Evolutionary conservation across 2,329 filamentous ascomycete species (phyloP), one percentile per base, ranked within the genome.

Genomic region (Arthroderma uncinatum): DNA sequence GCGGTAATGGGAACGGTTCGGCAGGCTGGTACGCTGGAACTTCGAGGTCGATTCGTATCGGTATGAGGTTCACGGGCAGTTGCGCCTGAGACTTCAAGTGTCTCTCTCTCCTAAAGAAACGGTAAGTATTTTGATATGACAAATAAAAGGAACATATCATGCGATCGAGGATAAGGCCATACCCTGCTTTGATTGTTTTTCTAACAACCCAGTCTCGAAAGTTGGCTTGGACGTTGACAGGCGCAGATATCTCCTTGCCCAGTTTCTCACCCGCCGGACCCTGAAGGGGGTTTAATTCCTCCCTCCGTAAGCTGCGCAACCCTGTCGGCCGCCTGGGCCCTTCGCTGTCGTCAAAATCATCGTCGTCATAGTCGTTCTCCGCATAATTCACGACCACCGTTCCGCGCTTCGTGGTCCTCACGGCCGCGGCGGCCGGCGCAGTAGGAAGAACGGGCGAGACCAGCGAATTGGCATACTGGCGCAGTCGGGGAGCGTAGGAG

Each of bases 381-480:
- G 93, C 92, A 69, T 98, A 98, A 75, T 96, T 98, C 74, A 97
- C 93, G 62, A 92, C 88, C 34, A 89, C 93, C 1, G 93, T 97
- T 58, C 93, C 93, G 72, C 93, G 86, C 77, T 98, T 97, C 7
- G 93, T 97, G n/a, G 88, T 95, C 69, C 92, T 83, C 65, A 88
- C 80, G 59, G 81, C 76, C 39, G 85, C 82, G 23, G 83, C 84
- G 58, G 78, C 77, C 63, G 84, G 79, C 61, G 83, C 84, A 57
- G 81, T 80, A 61, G 86, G 87, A 60, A 92, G 81, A 61, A 93
- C 84, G 36, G 92, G 91, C 23, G 88, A 89, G 60, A 96, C 82
- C 57, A 97, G 83, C 37, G 92, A 89, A 76, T 97, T 97, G 71
- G 86, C 88, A 76, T 94, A 96, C 62, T 84, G 82, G 69, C 92